Conservation (phyloP, 2,329 filamentous ascomycete genomes). For the Chrysoporthe deuterocubensis region DNA sequence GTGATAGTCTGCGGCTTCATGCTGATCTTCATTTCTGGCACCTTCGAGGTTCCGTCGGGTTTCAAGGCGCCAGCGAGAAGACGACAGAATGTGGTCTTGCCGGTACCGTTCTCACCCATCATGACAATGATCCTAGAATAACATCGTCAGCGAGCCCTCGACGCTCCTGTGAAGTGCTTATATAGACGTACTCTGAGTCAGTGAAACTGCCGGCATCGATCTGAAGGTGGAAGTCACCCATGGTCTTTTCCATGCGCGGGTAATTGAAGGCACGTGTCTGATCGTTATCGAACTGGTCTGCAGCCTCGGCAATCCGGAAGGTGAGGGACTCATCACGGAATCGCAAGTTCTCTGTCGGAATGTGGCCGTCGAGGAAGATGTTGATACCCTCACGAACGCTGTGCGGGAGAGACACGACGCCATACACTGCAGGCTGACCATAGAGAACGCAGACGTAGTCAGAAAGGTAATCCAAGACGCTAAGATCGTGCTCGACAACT, state of each 20-base stretch:
- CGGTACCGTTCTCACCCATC: slow-evolving; percentile 99
- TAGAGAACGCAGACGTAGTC: slow-evolving; percentile 98
- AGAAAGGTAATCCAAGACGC: slow-evolving; percentile 96
- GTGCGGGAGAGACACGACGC: slow-evolving; percentile 93
- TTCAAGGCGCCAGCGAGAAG: slow-evolving; percentile 92
- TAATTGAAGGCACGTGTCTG: slow-evolving; percentile 85
- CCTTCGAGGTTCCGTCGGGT: slow-evolving; percentile 76
- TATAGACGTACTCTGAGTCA: slow-evolving; percentile 71
- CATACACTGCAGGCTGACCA: slow-evolving; percentile 92
- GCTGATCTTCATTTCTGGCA: slow-evolving; percentile 95
- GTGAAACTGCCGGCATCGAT: slow-evolving; percentile 89
- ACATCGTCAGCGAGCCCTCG: neutral
- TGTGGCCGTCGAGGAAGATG: slow-evolving; percentile 91
- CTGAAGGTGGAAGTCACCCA: slow-evolving; percentile 83
- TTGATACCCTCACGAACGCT: slow-evolving; percentile 99
- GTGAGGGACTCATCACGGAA: slow-evolving; percentile 97
- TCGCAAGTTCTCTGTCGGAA: slow-evolving; percentile 96
- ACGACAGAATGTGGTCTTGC: slow-evolving; percentile 98
- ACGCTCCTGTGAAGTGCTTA: neutral
- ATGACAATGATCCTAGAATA: slow-evolving; percentile 78
- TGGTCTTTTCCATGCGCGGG: slow-evolving; percentile 88
- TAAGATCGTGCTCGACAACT: slow-evolving; percentile 98
- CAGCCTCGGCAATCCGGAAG: slow-evolving; percentile 89
- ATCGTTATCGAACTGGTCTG: slow-evolving; percentile 86
- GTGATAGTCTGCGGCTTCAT: slow-evolving; percentile 99